A percentile compares a stretch with the other conserved stretches of the same genome.
Evolutionary conservation across 345 rosid genomes (phyloP).

Genomic region (Murraya koenigii): DNA sequence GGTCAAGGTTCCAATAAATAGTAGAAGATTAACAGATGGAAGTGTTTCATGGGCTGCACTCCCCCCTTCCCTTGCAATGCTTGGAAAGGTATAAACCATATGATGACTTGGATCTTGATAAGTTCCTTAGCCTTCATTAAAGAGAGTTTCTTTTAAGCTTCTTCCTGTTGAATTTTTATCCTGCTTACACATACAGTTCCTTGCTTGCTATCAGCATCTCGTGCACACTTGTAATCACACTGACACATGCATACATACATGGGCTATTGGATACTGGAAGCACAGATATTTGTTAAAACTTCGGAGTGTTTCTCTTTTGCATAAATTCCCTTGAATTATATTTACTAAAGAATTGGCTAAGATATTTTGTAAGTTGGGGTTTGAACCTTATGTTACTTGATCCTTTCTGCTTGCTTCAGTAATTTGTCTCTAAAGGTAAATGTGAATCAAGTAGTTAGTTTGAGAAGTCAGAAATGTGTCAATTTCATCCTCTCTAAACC

Average conservation of each 20-base stretch:
- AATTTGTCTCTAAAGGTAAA: background rate
- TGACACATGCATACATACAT: background rate
- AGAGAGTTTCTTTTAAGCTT: constrained; percentile 8
- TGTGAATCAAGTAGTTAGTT: background rate
- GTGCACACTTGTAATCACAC: too few species aligned
- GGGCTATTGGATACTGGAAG: background rate
- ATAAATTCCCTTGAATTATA: background rate
- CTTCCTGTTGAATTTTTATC: background rate
- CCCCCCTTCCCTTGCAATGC: constrained; percentile 77
- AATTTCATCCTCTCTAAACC: background rate
- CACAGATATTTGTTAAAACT: background rate
- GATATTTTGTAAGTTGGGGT: background rate
- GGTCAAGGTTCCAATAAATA: constrained; percentile 68
- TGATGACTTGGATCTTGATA: constrained; percentile 19
- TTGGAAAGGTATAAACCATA: constrained; percentile 70
- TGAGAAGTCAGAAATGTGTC: background rate
- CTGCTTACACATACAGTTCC: background rate
- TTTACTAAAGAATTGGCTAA: background rate
- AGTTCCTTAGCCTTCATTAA: background rate
- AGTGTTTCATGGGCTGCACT: constrained; percentile 73
- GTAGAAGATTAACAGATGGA: constrained; percentile 64
- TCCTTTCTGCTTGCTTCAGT: background rate
- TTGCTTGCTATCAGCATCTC: background rate
- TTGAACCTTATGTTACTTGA: background rate
- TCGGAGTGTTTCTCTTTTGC: background rate